Percentiles rank a stretch among this genome's conserved stretches.
These are phyloP conservation scores for Porcisia deanei DNA, from an alignment of 208 protist genomes.

Conservation along the genomic window DNA sequence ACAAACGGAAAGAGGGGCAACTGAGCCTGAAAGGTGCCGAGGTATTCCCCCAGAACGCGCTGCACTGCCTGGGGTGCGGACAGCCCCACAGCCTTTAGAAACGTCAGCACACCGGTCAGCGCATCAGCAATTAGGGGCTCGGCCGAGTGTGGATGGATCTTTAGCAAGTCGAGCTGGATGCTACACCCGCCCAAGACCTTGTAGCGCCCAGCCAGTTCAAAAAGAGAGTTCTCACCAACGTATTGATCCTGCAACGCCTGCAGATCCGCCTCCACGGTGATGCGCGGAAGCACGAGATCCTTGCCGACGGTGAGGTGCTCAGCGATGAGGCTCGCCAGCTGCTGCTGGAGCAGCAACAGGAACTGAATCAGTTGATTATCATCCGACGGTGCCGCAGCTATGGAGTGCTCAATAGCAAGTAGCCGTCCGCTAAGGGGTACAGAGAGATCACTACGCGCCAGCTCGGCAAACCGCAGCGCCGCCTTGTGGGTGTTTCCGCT, in stretches of 20 bases:
- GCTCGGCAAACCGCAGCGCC: conserved; percentile 57
- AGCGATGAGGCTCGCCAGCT: conserved; percentile 52
- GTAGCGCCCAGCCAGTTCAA: conserved; percentile 68
- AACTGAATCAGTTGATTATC: conserved; percentile 56
- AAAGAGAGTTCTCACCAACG: conserved; percentile 60
- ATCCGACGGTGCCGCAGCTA: conserved; percentile 37
- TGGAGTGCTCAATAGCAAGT: conserved; percentile 46
- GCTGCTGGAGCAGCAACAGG: conserved; percentile 71
- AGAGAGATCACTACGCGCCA: conserved; percentile 46
- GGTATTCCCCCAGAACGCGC: conserved; percentile 67
- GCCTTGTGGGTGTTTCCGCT: conserved; percentile 36
- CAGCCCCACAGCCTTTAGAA: conserved; percentile 53
- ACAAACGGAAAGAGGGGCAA: conserved; percentile 73
- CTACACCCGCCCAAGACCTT: conserved; percentile 65
- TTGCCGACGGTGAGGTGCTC: conserved; percentile 32
- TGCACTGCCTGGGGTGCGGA: conserved; percentile 49
- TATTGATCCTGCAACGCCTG: conserved; percentile 46
- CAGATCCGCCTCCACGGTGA: conserved; percentile 42
- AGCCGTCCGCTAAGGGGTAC: conserved; percentile 51
- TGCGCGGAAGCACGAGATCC: conserved; percentile 22
- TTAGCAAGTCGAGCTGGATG: conserved; percentile 83
- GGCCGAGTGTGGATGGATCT: conserved; percentile 60
- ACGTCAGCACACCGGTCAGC: conserved; percentile 50
- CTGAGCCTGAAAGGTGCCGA: conserved; percentile 54
- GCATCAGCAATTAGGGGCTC: conserved; percentile 46